Conservation (phyloP, 805 yeast genomes). For the Yamadazyma akitaensis region DNA sequence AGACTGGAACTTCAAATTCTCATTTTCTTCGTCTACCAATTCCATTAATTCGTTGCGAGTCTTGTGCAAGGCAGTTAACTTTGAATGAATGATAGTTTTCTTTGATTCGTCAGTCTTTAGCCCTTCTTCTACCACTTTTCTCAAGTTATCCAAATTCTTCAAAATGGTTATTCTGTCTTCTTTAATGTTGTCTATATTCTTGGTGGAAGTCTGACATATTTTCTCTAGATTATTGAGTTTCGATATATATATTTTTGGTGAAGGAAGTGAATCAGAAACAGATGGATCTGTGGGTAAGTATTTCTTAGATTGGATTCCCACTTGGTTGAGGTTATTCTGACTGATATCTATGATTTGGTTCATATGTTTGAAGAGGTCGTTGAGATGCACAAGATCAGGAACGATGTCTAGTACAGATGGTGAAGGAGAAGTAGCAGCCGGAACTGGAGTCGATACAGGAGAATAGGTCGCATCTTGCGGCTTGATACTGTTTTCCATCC, state of each 20-base stretch:
- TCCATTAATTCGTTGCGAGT: slow-evolving; percentile 32
- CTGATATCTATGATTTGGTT: slow-evolving; percentile 23
- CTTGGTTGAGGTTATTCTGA: slow-evolving; percentile 37
- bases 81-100: slow-evolving; percentile 25
- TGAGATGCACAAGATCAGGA: slow-evolving; percentile 32
- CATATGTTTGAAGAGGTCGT: slow-evolving; percentile 27
- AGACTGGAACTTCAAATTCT: neutral
- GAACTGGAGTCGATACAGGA: neutral
- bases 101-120: slow-evolving; percentile 33
- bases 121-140: slow-evolving; percentile 25
- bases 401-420: slow-evolving; percentile 2
- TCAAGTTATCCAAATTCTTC: slow-evolving; percentile 23
- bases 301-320: slow-evolving; percentile 34
- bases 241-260: slow-evolving; percentile 35
- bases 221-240: slow-evolving; percentile 39
- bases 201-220: slow-evolving; percentile 29
- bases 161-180: slow-evolving; percentile 25
- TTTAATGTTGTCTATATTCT: slow-evolving; percentile 31
- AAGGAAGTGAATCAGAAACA: slow-evolving; percentile 35
- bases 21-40: slow-evolving; percentile 17
- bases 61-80: slow-evolving; percentile 23
- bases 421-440: slow-evolving; percentile 14
- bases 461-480: neutral
- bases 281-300: slow-evolving; percentile 35
- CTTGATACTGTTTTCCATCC: neutral